Conservation (phyloP, 345 rosid species). For the Syzygium aqueum region DNA sequence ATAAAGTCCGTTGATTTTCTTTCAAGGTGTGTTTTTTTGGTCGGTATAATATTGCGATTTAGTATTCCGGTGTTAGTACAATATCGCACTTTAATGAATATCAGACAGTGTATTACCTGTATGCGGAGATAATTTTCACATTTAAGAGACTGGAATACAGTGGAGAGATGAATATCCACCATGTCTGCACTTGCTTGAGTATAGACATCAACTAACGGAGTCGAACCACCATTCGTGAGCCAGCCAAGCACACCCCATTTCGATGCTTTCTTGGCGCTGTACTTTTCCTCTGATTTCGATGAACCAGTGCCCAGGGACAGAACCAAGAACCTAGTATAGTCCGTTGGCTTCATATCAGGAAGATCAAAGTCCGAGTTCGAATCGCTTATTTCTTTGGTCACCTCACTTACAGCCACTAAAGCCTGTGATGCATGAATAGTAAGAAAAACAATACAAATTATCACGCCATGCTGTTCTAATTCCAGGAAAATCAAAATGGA, state of each 20-base stretch:
- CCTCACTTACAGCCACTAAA: conserved; percentile 31
- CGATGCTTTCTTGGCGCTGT: conserved; percentile 19
- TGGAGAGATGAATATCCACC: conserved; percentile 26
- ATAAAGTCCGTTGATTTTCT: neutral
- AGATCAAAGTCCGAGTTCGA: conserved; percentile 9
- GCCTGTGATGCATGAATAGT: conserved; percentile 8
- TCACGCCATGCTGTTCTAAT: neutral
- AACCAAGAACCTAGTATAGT: conserved; percentile 20
- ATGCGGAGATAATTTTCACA: conserved; percentile 36
- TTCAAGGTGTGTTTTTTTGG: neutral
- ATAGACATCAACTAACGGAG: conserved; percentile 26
- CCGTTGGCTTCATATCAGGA: conserved; percentile 12
- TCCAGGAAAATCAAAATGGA: neutral
- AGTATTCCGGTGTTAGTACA: neutral
- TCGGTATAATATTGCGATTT: neutral
- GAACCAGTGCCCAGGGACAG: conserved; percentile 33
- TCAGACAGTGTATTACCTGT: conserved; percentile 18
- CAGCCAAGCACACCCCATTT: conserved; percentile 36
- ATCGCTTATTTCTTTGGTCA: conserved; percentile 16
- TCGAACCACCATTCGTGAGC: conserved; percentile 13
- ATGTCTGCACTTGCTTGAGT: conserved; percentile 29
- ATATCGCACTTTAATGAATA: neutral
- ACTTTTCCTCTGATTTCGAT: conserved; percentile 12
- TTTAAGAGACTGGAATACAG: conserved; percentile 27
- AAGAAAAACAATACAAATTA: neutral